A percentile compares a stretch with the other conserved stretches of the same genome.
Conservation (phyloP, 495 filamentous ascomycete species). For the Cryomyces minteri region DNA sequence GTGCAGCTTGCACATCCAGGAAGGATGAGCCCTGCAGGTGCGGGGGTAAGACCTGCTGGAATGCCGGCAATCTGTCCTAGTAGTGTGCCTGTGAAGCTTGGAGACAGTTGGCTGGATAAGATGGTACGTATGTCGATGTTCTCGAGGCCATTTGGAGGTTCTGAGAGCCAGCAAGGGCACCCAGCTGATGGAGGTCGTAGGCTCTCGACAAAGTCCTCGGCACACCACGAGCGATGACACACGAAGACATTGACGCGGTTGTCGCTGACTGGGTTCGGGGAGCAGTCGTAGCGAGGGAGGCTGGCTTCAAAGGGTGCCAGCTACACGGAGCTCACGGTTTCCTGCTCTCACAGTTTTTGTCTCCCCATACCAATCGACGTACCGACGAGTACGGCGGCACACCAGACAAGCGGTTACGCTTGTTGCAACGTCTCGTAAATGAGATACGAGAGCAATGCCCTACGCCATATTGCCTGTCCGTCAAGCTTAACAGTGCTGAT, state of each 20-base stretch:
- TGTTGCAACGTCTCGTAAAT: constrained; percentile 5
- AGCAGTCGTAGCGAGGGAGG: constrained; percentile 2
- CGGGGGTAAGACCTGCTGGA: no score
- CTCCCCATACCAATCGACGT: constrained; percentile 3
- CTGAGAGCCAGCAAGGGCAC: no score
- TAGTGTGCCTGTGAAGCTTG: no score
- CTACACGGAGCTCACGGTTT: constrained; percentile 8
- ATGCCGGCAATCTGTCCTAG: no score
- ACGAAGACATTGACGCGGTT: constrained; percentile 6
- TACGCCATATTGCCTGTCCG: constrained; percentile 7
- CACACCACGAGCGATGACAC: constrained; percentile 4
- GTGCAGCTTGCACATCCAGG: no score
- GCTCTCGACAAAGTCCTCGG: constrained; percentile 4
- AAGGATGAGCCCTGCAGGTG: no score
- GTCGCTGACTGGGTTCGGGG: constrained; percentile 1
- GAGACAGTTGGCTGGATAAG: no score
- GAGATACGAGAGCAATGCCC: constrained; percentile 10
- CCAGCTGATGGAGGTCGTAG: neutral
- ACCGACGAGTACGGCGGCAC: constrained; percentile 7
- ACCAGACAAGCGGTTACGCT: constrained; percentile 1
- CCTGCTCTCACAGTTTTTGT: constrained; percentile 6
- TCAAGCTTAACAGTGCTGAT: constrained; percentile 13
- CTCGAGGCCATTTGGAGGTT: no score
- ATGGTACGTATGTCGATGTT: no score
- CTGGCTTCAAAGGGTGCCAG: constrained; percentile 4